phyloP scores from a whole-genome alignment of 2,329 filamentous ascomycete genomes.

The Diaporthe ilicicola region DNA sequence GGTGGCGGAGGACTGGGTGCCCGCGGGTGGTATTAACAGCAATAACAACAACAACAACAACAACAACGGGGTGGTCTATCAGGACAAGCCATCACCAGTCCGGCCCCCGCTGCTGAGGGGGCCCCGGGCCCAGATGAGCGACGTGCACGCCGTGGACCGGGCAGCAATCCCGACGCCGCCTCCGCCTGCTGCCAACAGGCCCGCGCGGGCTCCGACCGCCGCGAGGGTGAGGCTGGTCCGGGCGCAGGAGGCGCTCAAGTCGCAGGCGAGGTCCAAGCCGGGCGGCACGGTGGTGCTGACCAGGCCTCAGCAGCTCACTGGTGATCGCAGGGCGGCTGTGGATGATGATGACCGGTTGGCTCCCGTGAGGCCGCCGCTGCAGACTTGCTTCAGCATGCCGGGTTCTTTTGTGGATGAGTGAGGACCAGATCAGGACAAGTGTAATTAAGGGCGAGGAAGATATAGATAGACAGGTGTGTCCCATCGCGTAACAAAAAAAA shows the following conservation, averaged over 20 bases:
- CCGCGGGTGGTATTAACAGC: neutral
- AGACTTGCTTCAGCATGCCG: conserved; percentile 15
- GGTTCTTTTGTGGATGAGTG: conserved; percentile 21
- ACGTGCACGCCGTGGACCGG: neutral
- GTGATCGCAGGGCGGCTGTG: neutral
- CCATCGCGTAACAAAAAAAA: neutral
- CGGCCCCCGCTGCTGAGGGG: conserved; percentile 1
- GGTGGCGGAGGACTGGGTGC: conserved; percentile 1
- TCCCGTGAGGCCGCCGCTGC: neutral
- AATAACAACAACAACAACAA: neutral
- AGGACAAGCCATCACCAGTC: neutral
- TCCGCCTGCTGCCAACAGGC: neutral
- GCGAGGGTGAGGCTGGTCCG: conserved; percentile 24
- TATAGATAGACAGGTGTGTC: neutral
- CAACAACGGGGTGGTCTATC: neutral
- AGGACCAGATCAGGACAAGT: neutral
- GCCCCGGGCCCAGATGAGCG: neutral
- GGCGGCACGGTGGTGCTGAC: conserved; percentile 20
- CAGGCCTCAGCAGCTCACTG: conserved; percentile 16
- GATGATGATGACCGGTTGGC: neutral
- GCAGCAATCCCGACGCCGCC: conserved; percentile 17
- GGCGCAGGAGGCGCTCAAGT: conserved; percentile 30
- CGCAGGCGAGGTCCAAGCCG: neutral
- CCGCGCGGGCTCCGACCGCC: conserved; percentile 8
- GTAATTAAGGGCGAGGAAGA: neutral